A percentile compares a stretch with the other conserved stretches of the same genome.
phyloP scores from a whole-genome alignment of 495 filamentous ascomycete genomes.

The Sabuloglossum arenarium region DNA sequence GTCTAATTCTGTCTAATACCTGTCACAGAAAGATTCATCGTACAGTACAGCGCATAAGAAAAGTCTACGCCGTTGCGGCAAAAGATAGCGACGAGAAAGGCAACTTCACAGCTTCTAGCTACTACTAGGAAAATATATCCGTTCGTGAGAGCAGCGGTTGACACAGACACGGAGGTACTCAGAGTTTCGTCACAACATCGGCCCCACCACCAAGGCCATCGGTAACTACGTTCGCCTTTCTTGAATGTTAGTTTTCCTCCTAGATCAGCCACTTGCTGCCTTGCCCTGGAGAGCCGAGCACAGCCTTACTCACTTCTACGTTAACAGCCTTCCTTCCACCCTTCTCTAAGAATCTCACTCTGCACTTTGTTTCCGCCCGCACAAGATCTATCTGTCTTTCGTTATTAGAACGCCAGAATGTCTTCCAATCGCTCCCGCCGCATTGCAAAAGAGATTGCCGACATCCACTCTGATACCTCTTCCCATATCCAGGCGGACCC shows the following conservation, averaged over 20 bases:
- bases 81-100: background rate
- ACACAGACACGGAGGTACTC: background rate
- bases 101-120: background rate
- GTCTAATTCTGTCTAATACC: background rate
- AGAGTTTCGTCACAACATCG: background rate
- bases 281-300: background rate
- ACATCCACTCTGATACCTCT: constrained; percentile 57
- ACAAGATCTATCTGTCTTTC: background rate
- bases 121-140: background rate
- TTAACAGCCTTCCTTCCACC: background rate
- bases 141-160: background rate
- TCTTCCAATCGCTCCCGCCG: constrained; percentile 59
- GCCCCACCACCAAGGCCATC: background rate
- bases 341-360: background rate
- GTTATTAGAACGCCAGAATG: constrained; percentile 27
- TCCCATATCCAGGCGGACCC: constrained; percentile 55
- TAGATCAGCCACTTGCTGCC: background rate
- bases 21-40: background rate
- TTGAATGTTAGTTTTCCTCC: background rate
- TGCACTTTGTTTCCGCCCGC: background rate
- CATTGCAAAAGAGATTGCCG: constrained; percentile 76
- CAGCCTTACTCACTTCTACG: background rate
- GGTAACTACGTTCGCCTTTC: background rate
- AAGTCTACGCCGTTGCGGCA: background rate
- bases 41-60: background rate